Conservation (phyloP, 176 grass and related monocot genomes). For the Elymus sibiricus region DNA sequence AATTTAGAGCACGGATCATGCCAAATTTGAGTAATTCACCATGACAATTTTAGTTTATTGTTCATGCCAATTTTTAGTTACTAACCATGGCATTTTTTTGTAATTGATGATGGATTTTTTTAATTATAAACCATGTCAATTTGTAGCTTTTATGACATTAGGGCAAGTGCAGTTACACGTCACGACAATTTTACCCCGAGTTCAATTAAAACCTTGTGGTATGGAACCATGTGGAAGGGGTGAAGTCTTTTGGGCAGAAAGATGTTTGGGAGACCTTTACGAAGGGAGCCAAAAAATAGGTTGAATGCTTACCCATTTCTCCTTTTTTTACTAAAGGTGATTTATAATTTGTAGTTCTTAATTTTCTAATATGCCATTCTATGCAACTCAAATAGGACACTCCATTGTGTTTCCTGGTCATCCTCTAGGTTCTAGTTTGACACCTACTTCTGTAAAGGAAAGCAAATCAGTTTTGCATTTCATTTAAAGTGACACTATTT, state of each 20-base stretch:
- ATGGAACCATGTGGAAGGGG: constrained; percentile 96
- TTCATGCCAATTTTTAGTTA: no score
- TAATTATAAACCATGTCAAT: no score
- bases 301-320: constrained; percentile 24
- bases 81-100: no score
- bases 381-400: constrained; percentile 52
- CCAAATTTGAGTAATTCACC: no score
- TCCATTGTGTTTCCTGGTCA: constrained; percentile 92
- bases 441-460: constrained; percentile 77
- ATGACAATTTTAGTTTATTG: no score
- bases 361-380: constrained; percentile 2
- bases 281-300: constrained; percentile 81
- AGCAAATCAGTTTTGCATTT: constrained; percentile 39
- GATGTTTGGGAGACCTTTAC: constrained; percentile 62
- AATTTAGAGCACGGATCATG: no score
- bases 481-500: background rate
- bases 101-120: no score
- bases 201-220: background rate
- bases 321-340: constrained; percentile 2
- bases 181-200: no score
- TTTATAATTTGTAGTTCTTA: background rate
- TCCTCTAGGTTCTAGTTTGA: constrained; percentile 90
- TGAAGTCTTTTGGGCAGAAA: constrained; percentile 91
- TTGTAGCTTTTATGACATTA: no score
- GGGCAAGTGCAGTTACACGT: no score